Percentiles rank a stretch among this genome's conserved stretches.
phyloP scores from a whole-genome alignment of 345 rosid species.

The Pugionium dolabratum region DNA sequence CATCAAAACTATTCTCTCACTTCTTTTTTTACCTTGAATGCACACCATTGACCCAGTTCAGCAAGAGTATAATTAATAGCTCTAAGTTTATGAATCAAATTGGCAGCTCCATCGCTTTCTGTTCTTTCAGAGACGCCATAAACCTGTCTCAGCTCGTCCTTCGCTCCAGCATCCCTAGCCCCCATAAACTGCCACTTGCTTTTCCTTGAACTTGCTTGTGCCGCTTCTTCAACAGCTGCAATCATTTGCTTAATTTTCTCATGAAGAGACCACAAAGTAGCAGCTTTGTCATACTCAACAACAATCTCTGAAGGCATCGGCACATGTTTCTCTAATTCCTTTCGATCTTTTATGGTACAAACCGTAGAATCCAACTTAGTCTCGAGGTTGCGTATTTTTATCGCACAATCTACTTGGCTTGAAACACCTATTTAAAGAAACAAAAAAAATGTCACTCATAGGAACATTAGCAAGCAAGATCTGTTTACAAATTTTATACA shows the following conservation, averaged over 20 bases:
- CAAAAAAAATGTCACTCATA: background rate
- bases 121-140: constrained; percentile 98
- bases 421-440: constrained; percentile 68
- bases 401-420: constrained; percentile 95
- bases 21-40: constrained; percentile 73
- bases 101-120: constrained; percentile 97
- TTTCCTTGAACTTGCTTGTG: constrained; percentile 75
- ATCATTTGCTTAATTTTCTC: constrained; percentile 93
- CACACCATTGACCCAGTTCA: constrained; percentile 99
- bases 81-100: constrained; percentile 88
- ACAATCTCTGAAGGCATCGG: constrained; percentile 95
- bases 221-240: constrained; percentile 88
- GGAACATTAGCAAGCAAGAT: background rate
- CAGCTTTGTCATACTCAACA: constrained; percentile 92
- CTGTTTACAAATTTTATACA: background rate
- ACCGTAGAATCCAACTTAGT: constrained; percentile 91
- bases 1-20: background rate
- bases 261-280: constrained; percentile 93
- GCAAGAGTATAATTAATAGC: constrained; percentile 92
- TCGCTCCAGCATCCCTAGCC: constrained; percentile 98
- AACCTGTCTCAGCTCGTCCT: constrained; percentile 91
- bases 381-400: constrained; percentile 96
- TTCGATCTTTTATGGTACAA: constrained; percentile 89
- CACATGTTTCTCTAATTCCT: constrained; percentile 94
- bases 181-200: constrained; percentile 99